Evolutionary conservation across 2,329 filamentous ascomycete species (phyloP).

Genomic region (Celoporthe dispersa): DNA sequence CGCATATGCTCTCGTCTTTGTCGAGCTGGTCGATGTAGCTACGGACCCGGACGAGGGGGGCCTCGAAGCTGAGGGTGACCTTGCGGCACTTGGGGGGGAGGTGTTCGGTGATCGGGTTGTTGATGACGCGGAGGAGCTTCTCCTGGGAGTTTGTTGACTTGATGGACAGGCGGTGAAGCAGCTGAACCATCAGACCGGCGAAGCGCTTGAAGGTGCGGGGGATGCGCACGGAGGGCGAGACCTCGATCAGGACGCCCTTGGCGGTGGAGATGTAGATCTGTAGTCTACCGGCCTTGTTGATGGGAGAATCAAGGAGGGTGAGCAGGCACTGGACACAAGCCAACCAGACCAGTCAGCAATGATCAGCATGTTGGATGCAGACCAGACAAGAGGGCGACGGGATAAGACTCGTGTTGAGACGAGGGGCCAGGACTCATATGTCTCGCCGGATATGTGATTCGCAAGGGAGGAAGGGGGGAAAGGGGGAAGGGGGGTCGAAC

Average conservation of each 20-base stretch:
- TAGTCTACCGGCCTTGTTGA: conserved; percentile 97
- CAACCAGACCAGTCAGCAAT: conserved; percentile 36
- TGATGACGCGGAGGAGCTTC: conserved; percentile 95
- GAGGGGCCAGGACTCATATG: not conserved
- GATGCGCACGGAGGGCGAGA: conserved; percentile 96
- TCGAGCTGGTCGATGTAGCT: conserved; percentile 85
- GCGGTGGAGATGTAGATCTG: conserved; percentile 99
- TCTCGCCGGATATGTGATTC: not conserved
- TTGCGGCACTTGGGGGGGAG: conserved; percentile 97
- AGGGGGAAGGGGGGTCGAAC: conserved; percentile 50
- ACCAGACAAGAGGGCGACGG: conserved; percentile 31
- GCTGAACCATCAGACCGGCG: conserved; percentile 96
- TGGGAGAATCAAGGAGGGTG: conserved; percentile 93
- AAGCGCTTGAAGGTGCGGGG: conserved; percentile 99
- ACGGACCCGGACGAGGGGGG: conserved; percentile 81
- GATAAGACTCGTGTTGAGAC: conserved; percentile 16
- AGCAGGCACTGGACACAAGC: conserved; percentile 76
- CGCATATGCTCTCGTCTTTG: conserved; percentile 89
- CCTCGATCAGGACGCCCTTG: conserved; percentile 95
- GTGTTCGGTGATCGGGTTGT: conserved; percentile 97
- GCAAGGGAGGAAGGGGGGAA: not conserved
- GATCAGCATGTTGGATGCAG: conserved; percentile 51
- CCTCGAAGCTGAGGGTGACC: conserved; percentile 94
- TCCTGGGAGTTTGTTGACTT: conserved; percentile 96
- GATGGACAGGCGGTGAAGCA: conserved; percentile 93